Base-by-base conservation (phyloP, 495 filamentous ascomycete species). In the Penicillium samsonianum region DNA sequence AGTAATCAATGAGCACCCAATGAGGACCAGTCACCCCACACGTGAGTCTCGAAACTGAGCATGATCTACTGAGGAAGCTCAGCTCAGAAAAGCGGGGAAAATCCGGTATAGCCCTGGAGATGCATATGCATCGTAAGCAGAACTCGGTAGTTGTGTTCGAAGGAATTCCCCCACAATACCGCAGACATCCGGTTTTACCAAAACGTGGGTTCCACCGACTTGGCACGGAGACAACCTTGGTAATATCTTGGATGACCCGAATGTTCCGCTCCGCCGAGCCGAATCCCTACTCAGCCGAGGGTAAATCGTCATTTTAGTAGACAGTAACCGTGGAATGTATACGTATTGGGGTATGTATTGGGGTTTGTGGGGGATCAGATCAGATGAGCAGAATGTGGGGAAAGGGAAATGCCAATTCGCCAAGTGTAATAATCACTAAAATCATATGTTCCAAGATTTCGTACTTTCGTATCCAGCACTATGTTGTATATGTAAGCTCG, bases 251-350 rank as follows among this genome's bases (percentile, higher is more conserved):
- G 23, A 25, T 2, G 4, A 25, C 2, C 23, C 23, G 23, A 26
- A 31, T 11, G 20, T 59, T 67, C 64, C 64, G 61, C 58, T 67
- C 64, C 61, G 58, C 64, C 64, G 64, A 67, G 57, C 64, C 64
- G 64, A 67, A 25, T 25, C 23, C 23, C n/a, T 23, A 19, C 19
- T 30, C 30, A 53, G 6, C 50, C 50, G 50, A 53, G 50, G 37
- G n/a, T 53, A 22, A 14, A 14, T 9, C 37, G 47, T 43, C 28
- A 41, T 6, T 16, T 11, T 23, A 2, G 14, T 17, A 25, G 23
- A 14, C 25, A 26, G 3, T 37, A 14, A 26, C 44, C 44, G 16
- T 17, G 12, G 19, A 22, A 20, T 16, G 9, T 14, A 33, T 9
- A 17, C 6, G 16, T 28, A 22, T 23, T 37, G 19, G 47, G 12